These are phyloP conservation scores for Chrysophaeum taylorii DNA, from an alignment of 352 stramenopile genomes.

Conservation along the genomic window DNA sequence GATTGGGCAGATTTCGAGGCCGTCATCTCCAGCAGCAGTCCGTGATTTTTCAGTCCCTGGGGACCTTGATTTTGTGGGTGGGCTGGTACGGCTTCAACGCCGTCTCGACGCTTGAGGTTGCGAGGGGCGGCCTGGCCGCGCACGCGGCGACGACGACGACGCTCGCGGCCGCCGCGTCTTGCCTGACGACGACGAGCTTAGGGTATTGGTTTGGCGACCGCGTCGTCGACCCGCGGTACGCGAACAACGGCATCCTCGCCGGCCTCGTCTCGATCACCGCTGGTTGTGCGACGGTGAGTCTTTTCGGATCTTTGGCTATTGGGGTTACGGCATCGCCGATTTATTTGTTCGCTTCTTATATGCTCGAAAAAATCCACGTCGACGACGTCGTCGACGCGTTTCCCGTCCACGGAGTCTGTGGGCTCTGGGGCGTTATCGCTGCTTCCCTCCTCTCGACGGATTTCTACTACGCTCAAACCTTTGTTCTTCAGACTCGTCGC, in stretches of 20 bases:
- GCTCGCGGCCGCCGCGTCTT: slow-evolving; percentile 47
- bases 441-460: slow-evolving; percentile 38
- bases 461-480: slow-evolving; percentile 28
- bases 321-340: slow-evolving; percentile 51
- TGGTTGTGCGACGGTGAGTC: slow-evolving; percentile 53
- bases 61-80: slow-evolving; percentile 29
- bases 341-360: slow-evolving; percentile 43
- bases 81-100: slow-evolving; percentile 66
- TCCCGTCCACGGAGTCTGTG: slow-evolving; percentile 46
- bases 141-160: slow-evolving; percentile 61
- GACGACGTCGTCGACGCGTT: slow-evolving; percentile 41
- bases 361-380: slow-evolving; percentile 45
- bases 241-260: slow-evolving; percentile 50
- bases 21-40: slow-evolving; percentile 32
- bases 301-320: slow-evolving; percentile 55
- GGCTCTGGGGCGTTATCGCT: slow-evolving; percentile 42
- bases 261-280: slow-evolving; percentile 65
- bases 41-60: slow-evolving; percentile 34
- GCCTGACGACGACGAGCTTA: slow-evolving; percentile 1
- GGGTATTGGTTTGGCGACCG: neutral
- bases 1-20: slow-evolving; percentile 29
- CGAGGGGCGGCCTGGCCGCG: slow-evolving; percentile 33
- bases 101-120: slow-evolving; percentile 51
- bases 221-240: neutral
- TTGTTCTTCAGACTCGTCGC: slow-evolving; percentile 22